These are phyloP conservation scores for Naganishia cerealis DNA, from an alignment of 1,284 basidiomycete genomes.

Conservation along the genomic window DNA sequence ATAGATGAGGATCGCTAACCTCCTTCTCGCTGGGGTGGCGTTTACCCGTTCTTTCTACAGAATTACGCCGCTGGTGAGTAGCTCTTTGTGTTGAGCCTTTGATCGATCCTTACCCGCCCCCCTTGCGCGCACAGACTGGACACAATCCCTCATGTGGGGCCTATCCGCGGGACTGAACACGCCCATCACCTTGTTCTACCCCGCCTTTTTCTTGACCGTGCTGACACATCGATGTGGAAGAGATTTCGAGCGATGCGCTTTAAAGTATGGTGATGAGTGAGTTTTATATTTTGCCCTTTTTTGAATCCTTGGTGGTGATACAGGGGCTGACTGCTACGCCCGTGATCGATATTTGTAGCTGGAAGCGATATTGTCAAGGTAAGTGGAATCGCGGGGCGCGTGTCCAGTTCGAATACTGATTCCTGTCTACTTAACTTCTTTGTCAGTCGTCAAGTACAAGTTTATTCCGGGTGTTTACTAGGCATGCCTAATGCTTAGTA, in stretches of 20 bases:
- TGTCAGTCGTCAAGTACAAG: slow-evolving; percentile 72
- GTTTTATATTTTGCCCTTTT: background rate
- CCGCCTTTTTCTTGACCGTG: slow-evolving; percentile 86
- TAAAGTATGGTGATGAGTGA: slow-evolving; percentile 86
- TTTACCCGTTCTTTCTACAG: slow-evolving; percentile 46
- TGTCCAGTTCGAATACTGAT: background rate
- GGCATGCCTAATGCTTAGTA: background rate
- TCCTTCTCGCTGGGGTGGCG: background rate
- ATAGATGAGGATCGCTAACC: background rate
- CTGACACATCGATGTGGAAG: slow-evolving; percentile 82
- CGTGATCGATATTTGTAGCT: slow-evolving; percentile 57
- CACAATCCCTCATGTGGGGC: slow-evolving; percentile 87
- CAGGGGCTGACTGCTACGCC: background rate
- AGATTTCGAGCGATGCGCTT: slow-evolving; percentile 88
- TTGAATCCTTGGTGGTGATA: background rate
- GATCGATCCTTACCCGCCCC: background rate
- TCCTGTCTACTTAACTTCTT: slow-evolving; percentile 3
- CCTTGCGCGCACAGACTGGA: slow-evolving; percentile 47
- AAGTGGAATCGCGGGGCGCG: background rate
- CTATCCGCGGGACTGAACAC: slow-evolving; percentile 77
- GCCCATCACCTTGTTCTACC: slow-evolving; percentile 92
- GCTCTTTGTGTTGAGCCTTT: background rate
- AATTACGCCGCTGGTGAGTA: slow-evolving; percentile 63
- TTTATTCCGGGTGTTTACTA: slow-evolving; percentile 72
- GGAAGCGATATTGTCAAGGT: slow-evolving; percentile 37